These are phyloP conservation scores for Suhomyces kunorum DNA, from an alignment of 1,139 yeast genomes.

Conservation along the genomic window DNA sequence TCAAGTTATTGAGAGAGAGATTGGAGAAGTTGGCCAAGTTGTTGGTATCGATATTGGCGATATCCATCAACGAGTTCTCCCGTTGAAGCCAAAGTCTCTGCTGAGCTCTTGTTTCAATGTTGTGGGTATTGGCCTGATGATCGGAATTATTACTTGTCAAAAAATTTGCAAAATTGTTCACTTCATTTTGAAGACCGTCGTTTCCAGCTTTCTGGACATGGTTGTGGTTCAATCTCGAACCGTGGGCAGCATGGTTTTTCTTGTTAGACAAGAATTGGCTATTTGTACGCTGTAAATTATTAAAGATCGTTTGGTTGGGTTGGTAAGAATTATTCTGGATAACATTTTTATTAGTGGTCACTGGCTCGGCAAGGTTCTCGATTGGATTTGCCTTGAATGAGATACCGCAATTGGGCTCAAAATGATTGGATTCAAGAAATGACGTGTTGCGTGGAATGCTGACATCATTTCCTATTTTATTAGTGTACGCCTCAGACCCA, in stretches of 20 bases:
- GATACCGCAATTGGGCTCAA: constrained; percentile 35
- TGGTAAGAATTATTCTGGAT: constrained; percentile 43
- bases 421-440: constrained; percentile 18
- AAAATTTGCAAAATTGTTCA: constrained; percentile 37
- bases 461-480: constrained; percentile 3
- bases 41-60: constrained; percentile 40
- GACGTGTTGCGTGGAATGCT: constrained; percentile 17
- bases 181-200: constrained; percentile 22
- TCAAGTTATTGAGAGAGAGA: constrained; percentile 46
- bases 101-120: constrained; percentile 68
- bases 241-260: constrained; percentile 12
- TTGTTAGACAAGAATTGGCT: constrained; percentile 34
- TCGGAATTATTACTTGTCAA: constrained; percentile 22
- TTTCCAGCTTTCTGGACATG: neutral
- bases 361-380: constrained; percentile 36
- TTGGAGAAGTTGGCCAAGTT: constrained; percentile 43
- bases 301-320: constrained; percentile 48
- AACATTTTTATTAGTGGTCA: constrained; percentile 36
- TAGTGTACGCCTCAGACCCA: constrained; percentile 12
- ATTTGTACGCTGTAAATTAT: constrained; percentile 44
- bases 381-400: constrained; percentile 41
- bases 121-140: constrained; percentile 15
- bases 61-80: constrained; percentile 67
- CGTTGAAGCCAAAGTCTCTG: constrained; percentile 82
- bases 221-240: neutral